Percentiles rank a stretch among this genome's conserved stretches.
These are phyloP conservation scores for Theileria sp. DNA, from an alignment of 169 alveolate genomes.

Conservation along the genomic window DNA sequence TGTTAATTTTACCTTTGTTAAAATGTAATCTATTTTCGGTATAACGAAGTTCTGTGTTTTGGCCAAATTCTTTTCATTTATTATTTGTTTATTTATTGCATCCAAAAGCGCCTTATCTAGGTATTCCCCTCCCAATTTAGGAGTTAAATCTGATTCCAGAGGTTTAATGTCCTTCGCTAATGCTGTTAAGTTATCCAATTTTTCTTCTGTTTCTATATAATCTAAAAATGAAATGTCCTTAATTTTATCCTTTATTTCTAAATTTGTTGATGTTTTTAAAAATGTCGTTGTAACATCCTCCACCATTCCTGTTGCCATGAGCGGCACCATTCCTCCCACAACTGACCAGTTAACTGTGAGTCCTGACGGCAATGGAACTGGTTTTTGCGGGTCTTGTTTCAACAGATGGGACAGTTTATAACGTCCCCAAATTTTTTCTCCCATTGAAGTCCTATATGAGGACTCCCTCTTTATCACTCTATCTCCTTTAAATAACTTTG, in stretches of 20 bases:
- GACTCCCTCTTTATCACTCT: slow-evolving; percentile 65
- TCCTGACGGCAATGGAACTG: slow-evolving; percentile 62
- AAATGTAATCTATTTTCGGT: slow-evolving; percentile 60
- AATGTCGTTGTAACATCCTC: slow-evolving; percentile 42
- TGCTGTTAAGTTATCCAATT: slow-evolving; percentile 21
- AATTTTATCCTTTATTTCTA: slow-evolving; percentile 19
- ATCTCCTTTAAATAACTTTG: slow-evolving; percentile 63
- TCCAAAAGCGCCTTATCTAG: slow-evolving; percentile 50
- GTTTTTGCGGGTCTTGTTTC: slow-evolving; percentile 53
- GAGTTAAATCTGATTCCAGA: slow-evolving; percentile 5
- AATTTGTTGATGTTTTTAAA: slow-evolving; percentile 18
- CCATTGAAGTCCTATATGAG: slow-evolving; percentile 25
- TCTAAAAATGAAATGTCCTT: slow-evolving; percentile 30
- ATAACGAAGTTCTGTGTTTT: slow-evolving; percentile 12
- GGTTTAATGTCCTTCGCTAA: slow-evolving; percentile 24
- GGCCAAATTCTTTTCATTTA: slow-evolving; percentile 19
- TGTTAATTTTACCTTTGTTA: slow-evolving; percentile 56
- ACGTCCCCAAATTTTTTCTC: slow-evolving; percentile 60
- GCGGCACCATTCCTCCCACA: slow-evolving; percentile 56
- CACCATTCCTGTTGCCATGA: slow-evolving; percentile 36
- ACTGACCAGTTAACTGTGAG: slow-evolving; percentile 60
- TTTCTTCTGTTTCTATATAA: slow-evolving; percentile 36
- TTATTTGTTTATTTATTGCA: slow-evolving; percentile 34
- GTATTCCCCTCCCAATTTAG: neutral
- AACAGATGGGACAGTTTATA: slow-evolving; percentile 43